Evolutionary conservation across 164 flowering plant species (phyloP), one percentile per base, ranked within the genome.

Genomic region (grape (Vitis vinifera)): DNA sequence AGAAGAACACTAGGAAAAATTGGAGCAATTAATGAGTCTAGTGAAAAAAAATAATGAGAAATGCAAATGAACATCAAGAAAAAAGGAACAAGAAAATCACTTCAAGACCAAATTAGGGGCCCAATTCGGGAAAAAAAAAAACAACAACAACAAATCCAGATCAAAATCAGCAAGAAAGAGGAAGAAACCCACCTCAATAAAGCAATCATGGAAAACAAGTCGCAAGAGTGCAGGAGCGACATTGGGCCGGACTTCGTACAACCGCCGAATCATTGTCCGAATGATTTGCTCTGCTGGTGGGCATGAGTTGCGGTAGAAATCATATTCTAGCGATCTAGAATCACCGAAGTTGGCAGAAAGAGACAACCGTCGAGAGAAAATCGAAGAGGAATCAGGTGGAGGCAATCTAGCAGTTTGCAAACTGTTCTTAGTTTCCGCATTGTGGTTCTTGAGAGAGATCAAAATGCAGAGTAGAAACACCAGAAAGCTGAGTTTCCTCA

Each of bases 201-300:
- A 87, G 78, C 91, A 85, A 50, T 87, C 89, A 49, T 87, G 91
- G 72, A 87, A 87, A 63, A 64, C 70, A 9, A 87, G 84, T 48
- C 87, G 75, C 8, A 87, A 15, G 8, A 87, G 70, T 11, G 78
- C 79, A 11, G 92, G 88, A 61, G 83, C 78, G 2, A 85, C 70
- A 65, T 52, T 27, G 8, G 81, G 48, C 2, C 62, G 73, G 55
- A 10, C 10, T 27, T 52, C 49, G 73, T 62, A 68, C 14, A 74
- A 49, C 0, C 72, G 29, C 3, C 59, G 77, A 44, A 82, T 55
- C 52, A 66, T 29, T 1, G 68, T 30, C 13, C 76, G 76, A 27
- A 88, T 55, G 23, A 82, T 77, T 1, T 37, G 49, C 75, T 85
- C 89, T 0, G 87, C 88, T 8, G 62, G 61, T 0, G 87, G 90